phyloP scores from a whole-genome alignment of 345 rosid species.

The Ceriops decandra region DNA sequence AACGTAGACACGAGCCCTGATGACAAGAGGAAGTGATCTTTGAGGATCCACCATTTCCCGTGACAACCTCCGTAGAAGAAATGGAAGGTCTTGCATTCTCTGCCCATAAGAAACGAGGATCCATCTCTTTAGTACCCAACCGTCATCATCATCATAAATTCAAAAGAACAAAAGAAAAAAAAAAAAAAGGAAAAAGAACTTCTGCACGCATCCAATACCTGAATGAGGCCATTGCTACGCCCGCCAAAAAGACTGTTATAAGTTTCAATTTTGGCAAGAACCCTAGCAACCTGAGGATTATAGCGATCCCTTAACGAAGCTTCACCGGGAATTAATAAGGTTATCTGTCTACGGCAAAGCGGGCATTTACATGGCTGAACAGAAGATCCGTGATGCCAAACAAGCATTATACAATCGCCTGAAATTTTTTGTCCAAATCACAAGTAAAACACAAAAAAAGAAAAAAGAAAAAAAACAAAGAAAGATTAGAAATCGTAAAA shows the following conservation, averaged over 20 bases:
- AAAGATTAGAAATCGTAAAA: not conserved
- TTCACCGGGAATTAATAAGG: slow-evolving; percentile 68
- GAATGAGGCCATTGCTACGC: slow-evolving; percentile 41
- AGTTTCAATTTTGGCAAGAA: slow-evolving; percentile 51
- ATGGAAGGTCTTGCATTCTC: slow-evolving; percentile 94
- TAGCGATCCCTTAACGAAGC: slow-evolving; percentile 48
- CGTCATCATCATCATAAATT: not conserved
- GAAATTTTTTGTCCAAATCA: not conserved
- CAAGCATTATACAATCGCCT: slow-evolving; percentile 85
- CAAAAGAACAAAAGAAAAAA: not conserved
- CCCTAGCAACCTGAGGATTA: slow-evolving; percentile 39
- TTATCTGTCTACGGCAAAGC: slow-evolving; percentile 77
- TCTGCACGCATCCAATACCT: slow-evolving; percentile 37
- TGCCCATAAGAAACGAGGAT: slow-evolving; percentile 19
- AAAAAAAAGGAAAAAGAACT: not conserved
- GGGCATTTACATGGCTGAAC: slow-evolving; percentile 82
- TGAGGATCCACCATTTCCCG: slow-evolving; percentile 74
- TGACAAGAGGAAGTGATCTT: slow-evolving; percentile 84
- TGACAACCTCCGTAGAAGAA: slow-evolving; percentile 67
- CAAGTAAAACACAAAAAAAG: not conserved
- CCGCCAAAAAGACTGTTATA: slow-evolving; percentile 79
- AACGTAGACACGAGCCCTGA: slow-evolving; percentile 71
- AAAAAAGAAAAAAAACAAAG: not conserved
- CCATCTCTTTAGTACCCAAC: not conserved
- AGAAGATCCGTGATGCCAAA: slow-evolving; percentile 74